Conservation (phyloP, 768 basidiomycete species). For the Boletus reticuloceps region DNA sequence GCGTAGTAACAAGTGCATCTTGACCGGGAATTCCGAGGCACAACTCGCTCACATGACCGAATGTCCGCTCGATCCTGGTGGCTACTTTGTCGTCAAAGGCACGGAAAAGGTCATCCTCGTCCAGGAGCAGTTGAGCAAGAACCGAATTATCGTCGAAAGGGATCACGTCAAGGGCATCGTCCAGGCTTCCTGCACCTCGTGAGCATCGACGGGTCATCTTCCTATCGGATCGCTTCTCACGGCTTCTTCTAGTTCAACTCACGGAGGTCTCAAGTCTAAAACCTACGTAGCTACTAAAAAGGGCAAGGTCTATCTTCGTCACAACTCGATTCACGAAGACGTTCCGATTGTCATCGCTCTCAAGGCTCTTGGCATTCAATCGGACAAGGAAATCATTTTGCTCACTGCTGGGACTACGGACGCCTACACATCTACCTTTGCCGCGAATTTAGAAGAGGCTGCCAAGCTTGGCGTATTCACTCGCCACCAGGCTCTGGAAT, state of each 20-base stretch:
- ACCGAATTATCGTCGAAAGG: constrained; percentile 97
- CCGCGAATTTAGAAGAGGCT: constrained; percentile 91
- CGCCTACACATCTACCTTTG: constrained; percentile 81
- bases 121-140: constrained; percentile 98
- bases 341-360: constrained; percentile 95
- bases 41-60: constrained; percentile 94
- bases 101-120: constrained; percentile 99
- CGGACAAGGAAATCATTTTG: constrained; percentile 96
- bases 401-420: constrained; percentile 92
- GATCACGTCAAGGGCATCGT: constrained; percentile 87
- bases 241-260: constrained; percentile 58
- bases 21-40: constrained; percentile 72
- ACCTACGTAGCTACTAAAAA: constrained; percentile 97
- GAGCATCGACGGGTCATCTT: constrained; percentile 31
- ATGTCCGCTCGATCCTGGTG: constrained; percentile 98
- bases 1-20: constrained; percentile 89
- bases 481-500: constrained; percentile 90
- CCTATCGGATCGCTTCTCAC: constrained; percentile 6
- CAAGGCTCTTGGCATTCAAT: constrained; percentile 94
- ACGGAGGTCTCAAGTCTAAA: constrained; percentile 89
- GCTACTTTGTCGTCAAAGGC: constrained; percentile 98
- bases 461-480: constrained; percentile 91
- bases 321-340: constrained; percentile 97
- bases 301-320: constrained; percentile 90
- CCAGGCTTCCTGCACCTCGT: constrained; percentile 96